Percentiles rank a stretch among this genome's conserved stretches.
These are phyloP conservation scores for Thielaviopsis ethacetica DNA, from an alignment of 2,329 filamentous ascomycete genomes.

Conservation along the genomic window DNA sequence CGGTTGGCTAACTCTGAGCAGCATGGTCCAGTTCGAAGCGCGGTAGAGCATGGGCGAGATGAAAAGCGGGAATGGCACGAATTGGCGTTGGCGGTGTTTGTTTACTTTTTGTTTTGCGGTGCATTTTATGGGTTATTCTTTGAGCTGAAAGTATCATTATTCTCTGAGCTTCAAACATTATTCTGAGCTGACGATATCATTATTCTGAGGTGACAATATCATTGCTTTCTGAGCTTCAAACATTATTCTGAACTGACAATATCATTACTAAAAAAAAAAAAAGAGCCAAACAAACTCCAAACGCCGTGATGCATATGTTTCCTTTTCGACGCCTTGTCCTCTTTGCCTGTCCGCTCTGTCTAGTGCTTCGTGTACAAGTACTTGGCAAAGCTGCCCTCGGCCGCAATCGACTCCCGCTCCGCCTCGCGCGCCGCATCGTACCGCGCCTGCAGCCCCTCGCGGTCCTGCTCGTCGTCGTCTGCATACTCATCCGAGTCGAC, in stretches of 20 bases:
- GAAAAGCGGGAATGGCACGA: background rate
- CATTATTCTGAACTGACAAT: too few species aligned
- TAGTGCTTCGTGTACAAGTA: constrained; percentile 33
- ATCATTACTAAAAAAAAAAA: background rate
- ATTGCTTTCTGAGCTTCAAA: too few species aligned
- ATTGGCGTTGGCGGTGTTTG: background rate
- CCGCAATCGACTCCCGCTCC: constrained; percentile 32
- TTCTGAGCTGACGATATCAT: too few species aligned
- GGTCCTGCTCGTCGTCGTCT: constrained; percentile 41
- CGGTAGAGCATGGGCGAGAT: constrained; percentile 31
- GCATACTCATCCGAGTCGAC: constrained; percentile 43
- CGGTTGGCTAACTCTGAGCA: constrained; percentile 26
- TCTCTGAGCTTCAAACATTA: too few species aligned
- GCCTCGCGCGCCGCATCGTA: constrained; percentile 62
- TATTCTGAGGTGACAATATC: too few species aligned
- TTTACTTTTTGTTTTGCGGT: background rate
- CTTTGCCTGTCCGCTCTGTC: background rate
- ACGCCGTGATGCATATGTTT: background rate
- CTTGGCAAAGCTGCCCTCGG: constrained; percentile 46
- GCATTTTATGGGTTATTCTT: background rate
- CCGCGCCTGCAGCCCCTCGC: constrained; percentile 52
- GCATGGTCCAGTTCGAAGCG: constrained; percentile 98
- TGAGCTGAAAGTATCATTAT: too few species aligned
- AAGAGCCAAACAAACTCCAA: background rate
- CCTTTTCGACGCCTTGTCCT: too few species aligned